Evolutionary conservation across 2,329 filamentous ascomycete species (phyloP).

Genomic region (Hypoxylon sp.): DNA sequence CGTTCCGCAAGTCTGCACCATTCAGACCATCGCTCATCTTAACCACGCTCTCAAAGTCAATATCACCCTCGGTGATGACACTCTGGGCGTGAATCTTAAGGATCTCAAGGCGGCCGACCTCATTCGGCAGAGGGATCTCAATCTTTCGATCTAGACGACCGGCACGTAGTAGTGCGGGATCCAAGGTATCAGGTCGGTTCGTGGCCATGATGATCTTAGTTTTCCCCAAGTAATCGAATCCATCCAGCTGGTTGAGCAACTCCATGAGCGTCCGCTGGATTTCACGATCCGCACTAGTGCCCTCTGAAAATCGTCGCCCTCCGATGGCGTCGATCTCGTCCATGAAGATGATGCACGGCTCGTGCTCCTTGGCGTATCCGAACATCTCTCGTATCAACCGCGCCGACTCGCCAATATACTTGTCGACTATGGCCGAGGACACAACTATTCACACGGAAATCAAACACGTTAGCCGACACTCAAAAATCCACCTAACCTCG

Average conservation of each 20-base stretch:
- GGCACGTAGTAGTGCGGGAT: slow-evolving; percentile 91
- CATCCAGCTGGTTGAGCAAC: slow-evolving; percentile 96
- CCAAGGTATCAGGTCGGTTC: slow-evolving; percentile 95
- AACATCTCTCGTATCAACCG: slow-evolving; percentile 99
- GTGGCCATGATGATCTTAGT: slow-evolving; percentile 99
- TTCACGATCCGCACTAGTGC: slow-evolving; percentile 96
- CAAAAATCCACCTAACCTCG: not conserved
- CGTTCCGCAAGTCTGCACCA: slow-evolving; percentile 96
- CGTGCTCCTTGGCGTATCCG: slow-evolving; percentile 98
- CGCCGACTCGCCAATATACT: slow-evolving; percentile 98
- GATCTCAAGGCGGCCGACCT: slow-evolving; percentile 95
- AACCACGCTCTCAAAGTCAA: slow-evolving; percentile 98
- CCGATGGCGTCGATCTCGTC: slow-evolving; percentile 99
- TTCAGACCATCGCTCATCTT: slow-evolving; percentile 99
- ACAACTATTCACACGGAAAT: slow-evolving; percentile 74
- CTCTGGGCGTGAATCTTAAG: slow-evolving; percentile 95
- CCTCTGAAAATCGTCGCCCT: slow-evolving; percentile 95
- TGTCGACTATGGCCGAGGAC: slow-evolving; percentile 98
- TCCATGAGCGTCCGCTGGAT: slow-evolving; percentile 99
- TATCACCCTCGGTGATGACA: slow-evolving; percentile 91
- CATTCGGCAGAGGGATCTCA: slow-evolving; percentile 96
- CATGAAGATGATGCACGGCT: slow-evolving; percentile 99
- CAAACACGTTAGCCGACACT: slow-evolving; percentile 36
- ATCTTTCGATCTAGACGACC: slow-evolving; percentile 97
- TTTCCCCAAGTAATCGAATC: slow-evolving; percentile 99